These are phyloP conservation scores for Rhodotorula babjevae DNA, from an alignment of 768 basidiomycete genomes.

Conservation along the genomic window DNA sequence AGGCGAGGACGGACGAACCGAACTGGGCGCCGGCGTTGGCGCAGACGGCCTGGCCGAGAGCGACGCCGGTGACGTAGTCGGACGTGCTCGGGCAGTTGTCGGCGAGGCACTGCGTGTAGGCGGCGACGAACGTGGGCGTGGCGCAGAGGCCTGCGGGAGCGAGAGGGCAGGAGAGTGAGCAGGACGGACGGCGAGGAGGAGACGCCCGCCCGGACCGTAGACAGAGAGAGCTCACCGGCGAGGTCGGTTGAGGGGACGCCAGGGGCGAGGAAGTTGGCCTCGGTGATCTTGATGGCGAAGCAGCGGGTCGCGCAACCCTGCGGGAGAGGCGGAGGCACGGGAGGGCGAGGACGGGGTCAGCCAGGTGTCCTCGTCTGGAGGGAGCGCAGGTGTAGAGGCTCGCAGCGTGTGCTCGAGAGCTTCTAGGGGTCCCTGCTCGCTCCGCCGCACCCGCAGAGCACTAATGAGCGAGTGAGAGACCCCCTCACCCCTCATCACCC, in stretches of 20 bases:
- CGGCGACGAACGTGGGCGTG: slow-evolving; percentile 7
- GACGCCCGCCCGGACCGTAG: too few relatives aligned
- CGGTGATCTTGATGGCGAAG: slow-evolving; percentile 22
- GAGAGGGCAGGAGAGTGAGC: neutral
- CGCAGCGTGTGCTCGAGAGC: too few relatives aligned
- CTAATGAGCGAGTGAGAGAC: too few relatives aligned
- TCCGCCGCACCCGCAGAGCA: too few relatives aligned
- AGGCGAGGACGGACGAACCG: neutral
- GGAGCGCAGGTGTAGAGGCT: too few relatives aligned
- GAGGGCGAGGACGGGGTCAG: neutral
- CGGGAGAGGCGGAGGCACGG: neutral
- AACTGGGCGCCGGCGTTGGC: slow-evolving; percentile 8
- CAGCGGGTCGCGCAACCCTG: slow-evolving; percentile 19
- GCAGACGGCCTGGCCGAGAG: slow-evolving; percentile 24
- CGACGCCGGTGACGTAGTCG: slow-evolving; percentile 8
- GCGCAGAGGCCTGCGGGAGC: neutral
- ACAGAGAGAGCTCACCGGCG: slow-evolving; percentile 5
- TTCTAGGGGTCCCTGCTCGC: too few relatives aligned
- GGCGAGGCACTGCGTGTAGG: slow-evolving; percentile 20
- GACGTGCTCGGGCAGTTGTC: neutral
- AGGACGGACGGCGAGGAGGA: neutral
- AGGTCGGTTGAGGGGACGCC: neutral
- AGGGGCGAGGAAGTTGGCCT: slow-evolving; percentile 12
- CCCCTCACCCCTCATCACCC: too few relatives aligned
- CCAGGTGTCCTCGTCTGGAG: too few relatives aligned